Evolutionary conservation across 805 yeast genomes (phyloP).

Genomic region (Lachancea lanzarotensis): DNA sequence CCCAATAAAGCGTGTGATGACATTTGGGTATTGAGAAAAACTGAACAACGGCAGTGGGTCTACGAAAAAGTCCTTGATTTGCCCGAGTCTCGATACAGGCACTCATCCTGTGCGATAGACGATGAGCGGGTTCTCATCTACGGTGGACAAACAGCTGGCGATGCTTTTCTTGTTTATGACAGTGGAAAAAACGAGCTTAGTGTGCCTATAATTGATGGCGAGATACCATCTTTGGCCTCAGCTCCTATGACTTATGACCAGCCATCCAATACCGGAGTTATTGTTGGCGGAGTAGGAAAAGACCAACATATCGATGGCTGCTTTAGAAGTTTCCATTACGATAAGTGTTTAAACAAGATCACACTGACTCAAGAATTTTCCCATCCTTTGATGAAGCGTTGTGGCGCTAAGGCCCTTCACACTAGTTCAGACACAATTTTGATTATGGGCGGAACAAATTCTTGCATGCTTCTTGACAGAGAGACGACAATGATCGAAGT

Average conservation of each 20-base stretch:
- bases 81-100: conserved; percentile 47
- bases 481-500: conserved; percentile 35
- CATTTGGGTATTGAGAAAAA: conserved; percentile 34
- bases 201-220: conserved; percentile 41
- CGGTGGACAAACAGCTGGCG: conserved; percentile 40
- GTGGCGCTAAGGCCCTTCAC: conserved; percentile 41
- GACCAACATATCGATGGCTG: conserved; percentile 30
- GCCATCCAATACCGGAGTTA: conserved; percentile 12
- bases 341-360: conserved; percentile 14
- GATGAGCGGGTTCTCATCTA: conserved; percentile 36
- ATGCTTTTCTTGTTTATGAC: conserved; percentile 20
- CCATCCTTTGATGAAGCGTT: conserved; percentile 38
- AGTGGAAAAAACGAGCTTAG: conserved; percentile 15
- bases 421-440: conserved; percentile 33
- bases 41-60: conserved; percentile 8
- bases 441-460: conserved; percentile 54
- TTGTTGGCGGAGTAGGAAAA: conserved; percentile 21
- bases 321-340: conserved; percentile 27
- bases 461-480: conserved; percentile 30
- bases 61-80: conserved; percentile 41
- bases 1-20: conserved; percentile 47
- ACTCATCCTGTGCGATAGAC: conserved; percentile 34
- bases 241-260: conserved; percentile 17
- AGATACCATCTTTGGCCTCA: conserved; percentile 12
- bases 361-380: conserved; percentile 14